Evolutionary conservation across 2,329 filamentous ascomycete species (phyloP), one percentile per base, ranked within the genome.

Genomic region (Alternaria atra): DNA sequence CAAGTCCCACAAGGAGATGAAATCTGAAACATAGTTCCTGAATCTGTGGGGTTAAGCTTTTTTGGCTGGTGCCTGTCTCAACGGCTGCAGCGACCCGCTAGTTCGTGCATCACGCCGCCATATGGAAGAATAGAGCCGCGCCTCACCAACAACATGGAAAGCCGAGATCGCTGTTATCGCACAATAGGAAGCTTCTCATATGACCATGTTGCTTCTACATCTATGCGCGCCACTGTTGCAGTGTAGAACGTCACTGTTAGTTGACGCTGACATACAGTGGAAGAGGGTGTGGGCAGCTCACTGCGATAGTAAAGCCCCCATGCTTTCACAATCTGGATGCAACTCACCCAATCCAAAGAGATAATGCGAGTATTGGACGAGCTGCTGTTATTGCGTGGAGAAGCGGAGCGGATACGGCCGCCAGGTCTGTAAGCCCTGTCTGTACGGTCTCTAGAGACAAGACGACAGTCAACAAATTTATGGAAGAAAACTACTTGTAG

Each of bases 11-110:
- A 48, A 29, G 15, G 20, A 30, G 17, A 32, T 50, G 44, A n/a
- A 5, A 30, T 10, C 23, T 42, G 58, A 60, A 57, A 58, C 42
- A 25, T 39, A 17, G 53, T 52, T 40, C 47, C 47, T 43, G 42
- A 17, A 60, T 47, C 40, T 58, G 54, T 52, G 52, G 54, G 58
- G 54, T 47, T 53, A 61, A 58, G 58, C 64, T 70, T 70, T 66
- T 55, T 32, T 17, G 58, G 64, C 55, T 58, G 54, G 52, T 55
- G 54, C 43, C 50, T 53, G 55, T 63, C 47, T 17, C 25, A 50
- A 59, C 57, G 47, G 63, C 60, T 51, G 62, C 55, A 55, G 55
- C 52, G 55, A 60, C 64, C 68, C 70, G 64, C 67, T 69, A 65
- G 67, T 62, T 69, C 62, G 51, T 58, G 65, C 66, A 59, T 57